phyloP scores from a whole-genome alignment of 257 asterid genomes.

The Forsythia suspensa region DNA sequence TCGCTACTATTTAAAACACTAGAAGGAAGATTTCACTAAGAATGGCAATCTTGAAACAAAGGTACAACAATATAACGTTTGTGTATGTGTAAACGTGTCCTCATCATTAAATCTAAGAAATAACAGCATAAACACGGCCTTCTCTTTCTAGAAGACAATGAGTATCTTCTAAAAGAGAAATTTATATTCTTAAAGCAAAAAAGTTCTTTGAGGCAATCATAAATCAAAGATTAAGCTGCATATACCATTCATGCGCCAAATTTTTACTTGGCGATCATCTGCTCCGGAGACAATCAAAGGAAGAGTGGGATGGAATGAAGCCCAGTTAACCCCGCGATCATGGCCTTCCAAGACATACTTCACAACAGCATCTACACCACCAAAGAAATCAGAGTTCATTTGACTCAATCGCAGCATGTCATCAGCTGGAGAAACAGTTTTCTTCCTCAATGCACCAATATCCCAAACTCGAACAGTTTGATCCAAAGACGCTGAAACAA shows the following conservation, averaged over 20 bases:
- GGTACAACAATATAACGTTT: not conserved
- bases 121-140: not conserved
- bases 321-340: constrained; percentile 62
- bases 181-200: not conserved
- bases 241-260: constrained; percentile 63
- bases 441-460: constrained; percentile 4
- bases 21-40: not conserved
- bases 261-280: constrained; percentile 59
- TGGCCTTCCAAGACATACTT: constrained; percentile 61
- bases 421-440: not conserved
- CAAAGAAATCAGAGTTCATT: constrained; percentile 57
- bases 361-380: constrained; percentile 65
- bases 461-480: constrained; percentile 3
- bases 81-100: not conserved
- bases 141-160: not conserved
- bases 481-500: not conserved
- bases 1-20: not conserved
- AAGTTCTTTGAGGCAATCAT: not conserved
- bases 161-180: not conserved
- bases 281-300: constrained; percentile 64
- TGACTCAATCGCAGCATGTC: constrained; percentile 24
- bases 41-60: not conserved
- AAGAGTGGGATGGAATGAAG: constrained; percentile 56
- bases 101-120: not conserved
- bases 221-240: not conserved